Percentiles rank a stretch among this genome's conserved stretches.
Evolutionary conservation across 75 land plant species (phyloP).

Genomic region (Sequoia sempervirens): DNA sequence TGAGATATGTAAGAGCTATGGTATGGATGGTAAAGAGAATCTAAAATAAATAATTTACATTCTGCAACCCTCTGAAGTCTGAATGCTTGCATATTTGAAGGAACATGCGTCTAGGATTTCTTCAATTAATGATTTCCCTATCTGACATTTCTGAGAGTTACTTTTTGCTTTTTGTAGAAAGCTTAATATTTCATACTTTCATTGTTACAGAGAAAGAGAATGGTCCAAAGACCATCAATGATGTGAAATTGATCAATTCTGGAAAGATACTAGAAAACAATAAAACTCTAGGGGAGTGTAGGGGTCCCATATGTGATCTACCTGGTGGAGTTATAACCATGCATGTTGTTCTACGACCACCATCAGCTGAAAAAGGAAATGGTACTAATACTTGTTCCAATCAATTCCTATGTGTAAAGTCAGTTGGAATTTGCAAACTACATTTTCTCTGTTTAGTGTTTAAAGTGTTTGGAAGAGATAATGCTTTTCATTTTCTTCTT

Average conservation of each 20-base stretch:
- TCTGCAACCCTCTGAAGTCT: neutral
- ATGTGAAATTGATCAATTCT: constrained; percentile 87
- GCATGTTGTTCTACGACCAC: constrained; percentile 83
- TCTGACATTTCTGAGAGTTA: neutral
- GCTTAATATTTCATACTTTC: neutral
- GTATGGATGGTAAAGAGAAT: neutral
- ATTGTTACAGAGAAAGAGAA: constrained; percentile 61
- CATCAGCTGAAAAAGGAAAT: constrained; percentile 53
- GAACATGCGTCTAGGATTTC: neutral
- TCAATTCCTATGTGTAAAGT: neutral
- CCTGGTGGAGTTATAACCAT: constrained; percentile 81
- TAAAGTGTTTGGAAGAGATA: neutral
- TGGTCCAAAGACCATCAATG: constrained; percentile 78
- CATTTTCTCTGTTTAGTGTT: neutral
- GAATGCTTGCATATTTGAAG: neutral
- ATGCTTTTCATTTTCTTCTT: neutral
- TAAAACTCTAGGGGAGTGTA: constrained; percentile 70
- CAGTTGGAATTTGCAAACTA: neutral
- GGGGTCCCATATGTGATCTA: constrained; percentile 69
- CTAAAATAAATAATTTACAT: neutral
- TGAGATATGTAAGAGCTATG: neutral
- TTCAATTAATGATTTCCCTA: neutral
- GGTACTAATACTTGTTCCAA: constrained; percentile 19
- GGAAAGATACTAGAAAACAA: constrained; percentile 81
- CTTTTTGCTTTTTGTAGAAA: neutral